Percentiles rank a stretch among this genome's conserved stretches.
Conservation (phyloP, 2,329 filamentous ascomycete genomes). For the Ceratocystis alfenasii region DNA sequence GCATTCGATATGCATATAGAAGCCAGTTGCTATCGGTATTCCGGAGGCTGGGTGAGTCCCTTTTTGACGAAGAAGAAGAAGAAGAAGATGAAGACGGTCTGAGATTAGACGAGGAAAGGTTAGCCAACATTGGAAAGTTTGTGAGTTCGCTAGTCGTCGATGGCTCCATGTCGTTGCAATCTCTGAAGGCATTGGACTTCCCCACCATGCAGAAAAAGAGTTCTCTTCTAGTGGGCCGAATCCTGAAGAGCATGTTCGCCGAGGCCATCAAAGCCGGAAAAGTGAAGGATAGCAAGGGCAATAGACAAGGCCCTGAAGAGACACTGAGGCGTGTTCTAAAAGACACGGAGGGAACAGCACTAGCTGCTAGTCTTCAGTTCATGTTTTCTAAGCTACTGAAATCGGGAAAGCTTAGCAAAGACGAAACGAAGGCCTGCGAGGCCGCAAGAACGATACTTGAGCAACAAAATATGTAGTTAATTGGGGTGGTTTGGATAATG, state of each 20-base stretch:
- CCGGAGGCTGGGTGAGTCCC: slow-evolving; percentile 68
- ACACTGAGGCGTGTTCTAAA: slow-evolving; percentile 55
- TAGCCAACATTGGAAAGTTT: slow-evolving; percentile 43
- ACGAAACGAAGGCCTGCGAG: slow-evolving; percentile 37
- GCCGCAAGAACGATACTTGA: slow-evolving; percentile 33
- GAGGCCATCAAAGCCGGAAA: slow-evolving; percentile 40
- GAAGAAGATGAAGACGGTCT: slow-evolving; percentile 39
- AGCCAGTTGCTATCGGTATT: slow-evolving; percentile 80
- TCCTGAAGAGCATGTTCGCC: slow-evolving; percentile 65
- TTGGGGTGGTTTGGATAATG: background rate
- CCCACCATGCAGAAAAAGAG: slow-evolving; percentile 65
- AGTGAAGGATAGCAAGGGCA: slow-evolving; percentile 31
- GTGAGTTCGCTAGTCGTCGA: slow-evolving; percentile 41
- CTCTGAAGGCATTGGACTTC: slow-evolving; percentile 63
- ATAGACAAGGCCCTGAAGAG: slow-evolving; percentile 31
- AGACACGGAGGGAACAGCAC: slow-evolving; percentile 50
- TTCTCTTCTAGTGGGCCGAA: slow-evolving; percentile 63
- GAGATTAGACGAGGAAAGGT: slow-evolving; percentile 38
- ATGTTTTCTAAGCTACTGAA: slow-evolving; percentile 66
- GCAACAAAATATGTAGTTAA: slow-evolving; percentile 22
- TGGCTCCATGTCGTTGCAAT: slow-evolving; percentile 35
- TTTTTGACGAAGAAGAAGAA: slow-evolving; percentile 54
- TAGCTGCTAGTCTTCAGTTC: slow-evolving; percentile 64
- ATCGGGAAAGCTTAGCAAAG: slow-evolving; percentile 37
- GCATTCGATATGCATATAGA: slow-evolving; percentile 73